A percentile compares a stretch with the other conserved stretches of the same genome.
These are phyloP conservation scores for Melastoma malabathricum DNA, from an alignment of 345 rosid species.

Conservation along the genomic window DNA sequence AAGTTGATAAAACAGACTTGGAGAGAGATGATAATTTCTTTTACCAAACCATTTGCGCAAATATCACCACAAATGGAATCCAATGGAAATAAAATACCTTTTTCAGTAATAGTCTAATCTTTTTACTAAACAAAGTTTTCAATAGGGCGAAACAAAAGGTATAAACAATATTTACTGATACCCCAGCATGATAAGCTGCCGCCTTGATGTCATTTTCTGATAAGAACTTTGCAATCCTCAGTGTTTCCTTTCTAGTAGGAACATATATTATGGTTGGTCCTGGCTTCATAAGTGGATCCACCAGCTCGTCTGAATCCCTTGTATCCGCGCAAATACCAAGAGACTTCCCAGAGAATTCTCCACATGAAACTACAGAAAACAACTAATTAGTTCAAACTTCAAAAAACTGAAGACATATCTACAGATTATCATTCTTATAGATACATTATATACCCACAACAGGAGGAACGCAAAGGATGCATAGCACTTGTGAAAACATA, in stretches of 20 bases:
- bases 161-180: slow-evolving; percentile 13
- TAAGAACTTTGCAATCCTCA: slow-evolving; percentile 52
- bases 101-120: no score
- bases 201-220: slow-evolving; percentile 57
- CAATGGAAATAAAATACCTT: neutral
- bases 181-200: slow-evolving; percentile 85
- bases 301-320: slow-evolving; percentile 12
- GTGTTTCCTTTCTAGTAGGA: slow-evolving; percentile 77
- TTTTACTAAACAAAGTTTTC: no score
- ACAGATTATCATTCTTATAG: no score
- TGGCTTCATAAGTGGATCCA: slow-evolving; percentile 18
- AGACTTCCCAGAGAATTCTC: slow-evolving; percentile 46
- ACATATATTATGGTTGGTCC: slow-evolving; percentile 83
- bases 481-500: neutral
- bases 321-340: slow-evolving; percentile 17
- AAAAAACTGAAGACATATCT: neutral
- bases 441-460: no score
- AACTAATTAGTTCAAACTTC: slow-evolving; percentile 7
- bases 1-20: no score
- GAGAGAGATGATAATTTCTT: no score
- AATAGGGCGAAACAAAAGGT: neutral
- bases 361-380: slow-evolving; percentile 48
- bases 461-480: neutral
- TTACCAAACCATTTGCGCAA: neutral
- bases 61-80: neutral